A percentile compares a stretch with the other conserved stretches of the same genome.
These are phyloP conservation scores for Cercospora canescens DNA, from an alignment of 2,329 filamentous ascomycete species.

Conservation along the genomic window DNA sequence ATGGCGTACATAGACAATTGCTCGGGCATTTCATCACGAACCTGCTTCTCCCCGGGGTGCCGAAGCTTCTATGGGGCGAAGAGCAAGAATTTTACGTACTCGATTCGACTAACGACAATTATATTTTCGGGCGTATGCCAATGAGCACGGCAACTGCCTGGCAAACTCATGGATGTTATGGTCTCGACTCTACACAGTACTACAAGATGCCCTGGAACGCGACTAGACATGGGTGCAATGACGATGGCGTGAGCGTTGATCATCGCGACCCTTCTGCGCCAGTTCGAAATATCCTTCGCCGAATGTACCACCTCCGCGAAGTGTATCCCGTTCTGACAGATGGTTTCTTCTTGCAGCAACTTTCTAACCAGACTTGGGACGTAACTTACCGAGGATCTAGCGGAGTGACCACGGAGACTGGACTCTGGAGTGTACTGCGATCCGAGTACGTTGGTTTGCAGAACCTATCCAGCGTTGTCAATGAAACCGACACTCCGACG, in stretches of 20 bases:
- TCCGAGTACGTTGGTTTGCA: constrained; percentile 58
- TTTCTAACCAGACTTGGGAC: constrained; percentile 58
- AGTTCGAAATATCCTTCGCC: constrained; percentile 60
- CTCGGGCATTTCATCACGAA: constrained; percentile 60
- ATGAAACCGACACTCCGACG: too few relatives aligned
- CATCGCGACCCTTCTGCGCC: constrained; percentile 64
- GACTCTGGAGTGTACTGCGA: constrained; percentile 64
- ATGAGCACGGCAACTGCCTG: constrained; percentile 64
- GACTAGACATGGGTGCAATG: constrained; percentile 56
- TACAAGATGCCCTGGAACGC: constrained; percentile 58
- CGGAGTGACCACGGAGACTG: constrained; percentile 55
- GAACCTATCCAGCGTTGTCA: too few relatives aligned
- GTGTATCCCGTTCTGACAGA: constrained; percentile 61
- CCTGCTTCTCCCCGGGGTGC: constrained; percentile 61
- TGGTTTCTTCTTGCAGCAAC: constrained; percentile 55
- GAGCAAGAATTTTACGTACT: constrained; percentile 66
- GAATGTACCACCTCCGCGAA: constrained; percentile 61
- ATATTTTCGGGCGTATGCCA: constrained; percentile 64
- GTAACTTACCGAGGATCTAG: constrained; percentile 55
- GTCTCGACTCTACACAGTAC: constrained; percentile 57
- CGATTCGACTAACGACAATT: constrained; percentile 65
- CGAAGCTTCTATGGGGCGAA: constrained; percentile 63
- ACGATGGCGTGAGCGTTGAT: constrained; percentile 58
- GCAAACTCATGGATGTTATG: constrained; percentile 66
- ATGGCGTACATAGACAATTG: constrained; percentile 56